A percentile compares a stretch with the other conserved stretches of the same genome.
Conservation (phyloP, 2,329 filamentous ascomycete genomes). For the Orbilia oligospora region DNA sequence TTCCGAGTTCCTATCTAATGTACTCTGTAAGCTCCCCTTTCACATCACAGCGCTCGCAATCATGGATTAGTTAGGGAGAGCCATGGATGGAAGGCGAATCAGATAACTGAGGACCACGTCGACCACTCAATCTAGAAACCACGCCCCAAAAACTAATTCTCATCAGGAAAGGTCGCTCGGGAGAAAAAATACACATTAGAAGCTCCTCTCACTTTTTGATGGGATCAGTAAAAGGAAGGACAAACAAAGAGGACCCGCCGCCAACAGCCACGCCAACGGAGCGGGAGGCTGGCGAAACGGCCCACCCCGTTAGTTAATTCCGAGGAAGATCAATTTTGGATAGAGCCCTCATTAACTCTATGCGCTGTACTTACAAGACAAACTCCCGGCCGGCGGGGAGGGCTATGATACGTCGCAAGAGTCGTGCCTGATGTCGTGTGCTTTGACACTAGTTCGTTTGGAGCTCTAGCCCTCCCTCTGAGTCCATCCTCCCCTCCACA, state of each 20-base stretch:
- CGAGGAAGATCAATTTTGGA: conserved; percentile 34
- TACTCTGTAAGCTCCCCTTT: conserved; percentile 8
- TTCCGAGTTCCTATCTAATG: conserved; percentile 40
- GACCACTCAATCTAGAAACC: conserved; percentile 56
- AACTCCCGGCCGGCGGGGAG: not conserved
- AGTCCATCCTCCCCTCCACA: not conserved
- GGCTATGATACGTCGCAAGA: conserved; percentile 5
- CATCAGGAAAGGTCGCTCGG: conserved; percentile 50
- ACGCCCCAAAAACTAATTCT: conserved; percentile 28
- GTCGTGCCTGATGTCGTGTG: conserved; percentile 52
- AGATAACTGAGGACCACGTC: conserved; percentile 47
- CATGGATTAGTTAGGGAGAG: conserved; percentile 2
- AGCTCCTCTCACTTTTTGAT: conserved; percentile 8
- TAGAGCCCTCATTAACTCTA: not conserved
- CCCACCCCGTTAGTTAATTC: conserved; percentile 44
- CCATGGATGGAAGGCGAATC: conserved; percentile 34
- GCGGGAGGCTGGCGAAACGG: conserved; percentile 50
- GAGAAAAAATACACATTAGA: too few species aligned
- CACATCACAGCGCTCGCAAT: conserved; percentile 24
- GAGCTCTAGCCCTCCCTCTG: conserved; percentile 18
- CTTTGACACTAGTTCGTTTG: conserved; percentile 23
- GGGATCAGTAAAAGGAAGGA: conserved; percentile 38
- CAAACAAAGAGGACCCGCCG: not conserved
- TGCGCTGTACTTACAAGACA: conserved; percentile 43
- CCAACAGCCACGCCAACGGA: conserved; percentile 34